These are phyloP conservation scores for Irpex sp. DNA, from an alignment of 1,284 basidiomycete genomes.

Conservation along the genomic window DNA sequence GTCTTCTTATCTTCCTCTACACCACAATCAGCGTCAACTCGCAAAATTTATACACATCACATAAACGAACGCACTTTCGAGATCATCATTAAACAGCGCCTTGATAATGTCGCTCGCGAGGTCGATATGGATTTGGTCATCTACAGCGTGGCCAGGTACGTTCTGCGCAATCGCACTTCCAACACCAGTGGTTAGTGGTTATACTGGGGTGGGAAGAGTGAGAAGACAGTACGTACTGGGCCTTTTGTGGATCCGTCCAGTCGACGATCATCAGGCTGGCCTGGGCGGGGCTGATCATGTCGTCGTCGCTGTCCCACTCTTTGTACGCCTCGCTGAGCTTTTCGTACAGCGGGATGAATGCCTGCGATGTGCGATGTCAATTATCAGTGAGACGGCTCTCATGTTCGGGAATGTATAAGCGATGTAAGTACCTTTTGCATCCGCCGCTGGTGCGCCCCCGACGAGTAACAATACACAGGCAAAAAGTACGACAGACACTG, in stretches of 20 bases:
- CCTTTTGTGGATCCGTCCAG: slow-evolving; percentile 91
- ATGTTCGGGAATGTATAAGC: not conserved
- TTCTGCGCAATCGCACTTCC: slow-evolving; percentile 30
- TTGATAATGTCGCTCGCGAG: slow-evolving; percentile 75
- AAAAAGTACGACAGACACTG: slow-evolving; percentile 97
- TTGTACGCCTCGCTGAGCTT: slow-evolving; percentile 68
- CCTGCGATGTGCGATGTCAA: no score
- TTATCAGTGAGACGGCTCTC: no score
- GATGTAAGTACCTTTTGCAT: slow-evolving; percentile 65
- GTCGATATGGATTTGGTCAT: slow-evolving; percentile 71
- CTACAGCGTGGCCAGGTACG: slow-evolving; percentile 34
- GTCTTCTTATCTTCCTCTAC: slow-evolving; percentile 80
- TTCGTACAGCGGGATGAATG: slow-evolving; percentile 76
- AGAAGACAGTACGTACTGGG: slow-evolving; percentile 46
- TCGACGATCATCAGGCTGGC: slow-evolving; percentile 85
- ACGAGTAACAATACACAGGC: slow-evolving; percentile 90
- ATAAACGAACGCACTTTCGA: slow-evolving; percentile 34
- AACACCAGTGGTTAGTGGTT: not conserved
- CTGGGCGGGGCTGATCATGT: slow-evolving; percentile 79
- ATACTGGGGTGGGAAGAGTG: not conserved
- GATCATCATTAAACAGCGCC: slow-evolving; percentile 47
- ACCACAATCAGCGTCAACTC: not conserved
- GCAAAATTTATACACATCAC: not conserved
- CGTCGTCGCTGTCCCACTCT: slow-evolving; percentile 72
- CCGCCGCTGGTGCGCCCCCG: slow-evolving; percentile 72